Evolutionary conservation across 768 basidiomycete species (phyloP), one percentile per base, ranked within the genome.

Genomic region (Calocybe indica): DNA sequence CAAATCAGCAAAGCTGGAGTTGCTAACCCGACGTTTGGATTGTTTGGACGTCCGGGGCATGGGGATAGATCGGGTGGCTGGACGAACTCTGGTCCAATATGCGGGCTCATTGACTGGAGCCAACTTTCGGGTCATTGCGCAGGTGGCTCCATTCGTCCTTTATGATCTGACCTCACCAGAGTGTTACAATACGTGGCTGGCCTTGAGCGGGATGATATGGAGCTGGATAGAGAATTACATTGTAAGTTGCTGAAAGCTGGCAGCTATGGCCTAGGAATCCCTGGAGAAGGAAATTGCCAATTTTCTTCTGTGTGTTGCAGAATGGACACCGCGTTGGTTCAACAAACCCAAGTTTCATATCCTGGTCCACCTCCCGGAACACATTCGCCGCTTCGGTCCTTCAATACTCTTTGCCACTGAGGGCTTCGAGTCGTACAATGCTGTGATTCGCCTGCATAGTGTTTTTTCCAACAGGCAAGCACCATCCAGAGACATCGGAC

Each of bases 341-440:
- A 70, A 69, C 45, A 74, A 75, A 50, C 63, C 69, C 1, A 75
- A 74, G 47, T 72, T 74, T 49, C 72, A 75, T 36, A 57, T 73
- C 22, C 32, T 74, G 3, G 31, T 65, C 0, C 72, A 75, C 50
- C 52, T 75, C 0, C 58, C 62, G 0, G 45, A 50, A 0, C 66
- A 74, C 46, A 67, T 75, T 36, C 45, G 58, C 0, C 54, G 62
- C 0, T 74, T 74, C 60, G 72, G 70, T 0, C 73, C 69, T 15
- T 70, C 70, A 0, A 69, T 72, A 7, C 55, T 71, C 0, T 74
- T 73, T 61, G 67, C 72, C 0, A 75, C 69, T 0, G 72, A 76
- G 42, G 49, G 46, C 0, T 75, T 72, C 49, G 68, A 76, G 53
- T 69, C 68, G 3, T 76, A 64, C 57, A 71, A 71, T 54, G 59